Conservation (phyloP, 305 asterid genomes). For the Solanum hybrid region DNA sequence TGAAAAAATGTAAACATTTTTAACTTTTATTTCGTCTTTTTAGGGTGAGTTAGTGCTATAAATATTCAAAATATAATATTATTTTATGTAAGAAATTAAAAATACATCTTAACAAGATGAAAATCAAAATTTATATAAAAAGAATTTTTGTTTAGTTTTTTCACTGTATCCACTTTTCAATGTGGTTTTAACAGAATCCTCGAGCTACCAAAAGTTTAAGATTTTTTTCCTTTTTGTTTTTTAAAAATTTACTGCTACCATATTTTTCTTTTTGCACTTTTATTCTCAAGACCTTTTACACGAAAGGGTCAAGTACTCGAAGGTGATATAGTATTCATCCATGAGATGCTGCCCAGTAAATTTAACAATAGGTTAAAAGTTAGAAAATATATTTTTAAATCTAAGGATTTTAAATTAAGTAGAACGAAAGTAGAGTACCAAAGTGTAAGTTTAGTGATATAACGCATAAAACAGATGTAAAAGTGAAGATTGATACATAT, state of each 20-base stretch:
- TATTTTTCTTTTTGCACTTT: neutral
- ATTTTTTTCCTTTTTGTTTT: neutral
- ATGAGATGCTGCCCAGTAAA: neutral
- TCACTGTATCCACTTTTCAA: neutral
- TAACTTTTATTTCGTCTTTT: neutral
- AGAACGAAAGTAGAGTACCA: accelerated
- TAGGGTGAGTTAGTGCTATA: neutral
- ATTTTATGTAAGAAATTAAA: neutral
- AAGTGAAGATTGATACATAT: neutral
- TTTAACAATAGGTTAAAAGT: neutral
- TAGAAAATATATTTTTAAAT: neutral
- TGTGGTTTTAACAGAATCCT: neutral
- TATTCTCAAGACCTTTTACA: neutral
- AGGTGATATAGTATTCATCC: neutral
- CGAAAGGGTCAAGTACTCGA: neutral
- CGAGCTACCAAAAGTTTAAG: neutral
- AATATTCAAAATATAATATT: neutral
- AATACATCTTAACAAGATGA: neutral
- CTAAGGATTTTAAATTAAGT: neutral
- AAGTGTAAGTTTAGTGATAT: neutral
- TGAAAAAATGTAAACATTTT: neutral
- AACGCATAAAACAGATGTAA: neutral
- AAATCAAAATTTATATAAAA: neutral
- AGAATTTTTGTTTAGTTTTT: neutral
- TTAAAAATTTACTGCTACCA: neutral